Percentiles rank a stretch among this genome's conserved stretches.
Conservation (phyloP, 306 rosid species). For the Mimosa pudica region DNA sequence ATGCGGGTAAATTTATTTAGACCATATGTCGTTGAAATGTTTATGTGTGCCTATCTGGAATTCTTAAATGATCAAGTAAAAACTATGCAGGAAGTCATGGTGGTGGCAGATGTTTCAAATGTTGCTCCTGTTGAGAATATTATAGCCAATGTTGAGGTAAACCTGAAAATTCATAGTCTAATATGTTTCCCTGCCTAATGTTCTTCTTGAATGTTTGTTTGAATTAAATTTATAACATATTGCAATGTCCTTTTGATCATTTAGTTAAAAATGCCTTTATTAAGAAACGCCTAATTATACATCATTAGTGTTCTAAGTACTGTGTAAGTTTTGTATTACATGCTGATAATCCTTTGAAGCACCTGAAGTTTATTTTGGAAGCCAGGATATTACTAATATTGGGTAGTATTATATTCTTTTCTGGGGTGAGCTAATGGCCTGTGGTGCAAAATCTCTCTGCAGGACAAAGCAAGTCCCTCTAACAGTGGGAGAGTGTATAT, state of each 20-base stretch:
- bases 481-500: slow-evolving; percentile 56
- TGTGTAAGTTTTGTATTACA: background rate
- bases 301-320: background rate
- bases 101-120: slow-evolving; percentile 43
- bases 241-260: background rate
- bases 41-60: slow-evolving; percentile 2
- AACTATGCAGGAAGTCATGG: slow-evolving; percentile 57
- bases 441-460: slow-evolving; percentile 18
- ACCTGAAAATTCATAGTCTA: background rate
- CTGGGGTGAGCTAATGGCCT: slow-evolving; percentile 10
- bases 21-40: slow-evolving; percentile 1
- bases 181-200: background rate
- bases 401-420: background rate
- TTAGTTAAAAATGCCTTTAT: background rate
- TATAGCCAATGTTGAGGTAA: slow-evolving; percentile 50
- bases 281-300: background rate
- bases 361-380: slow-evolving; percentile 3
- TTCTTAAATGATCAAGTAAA: slow-evolving; percentile 20
- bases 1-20: slow-evolving; percentile 38
- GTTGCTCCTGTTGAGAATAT: slow-evolving; percentile 45
- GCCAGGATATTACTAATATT: background rate
- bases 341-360: background rate
- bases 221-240: background rate
- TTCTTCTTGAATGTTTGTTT: background rate
- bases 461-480: slow-evolving; percentile 43